Evolutionary conservation across 176 grass and related monocot species (phyloP), one percentile per base, ranked within the genome.

Genomic region (Neostapfia colusana): DNA sequence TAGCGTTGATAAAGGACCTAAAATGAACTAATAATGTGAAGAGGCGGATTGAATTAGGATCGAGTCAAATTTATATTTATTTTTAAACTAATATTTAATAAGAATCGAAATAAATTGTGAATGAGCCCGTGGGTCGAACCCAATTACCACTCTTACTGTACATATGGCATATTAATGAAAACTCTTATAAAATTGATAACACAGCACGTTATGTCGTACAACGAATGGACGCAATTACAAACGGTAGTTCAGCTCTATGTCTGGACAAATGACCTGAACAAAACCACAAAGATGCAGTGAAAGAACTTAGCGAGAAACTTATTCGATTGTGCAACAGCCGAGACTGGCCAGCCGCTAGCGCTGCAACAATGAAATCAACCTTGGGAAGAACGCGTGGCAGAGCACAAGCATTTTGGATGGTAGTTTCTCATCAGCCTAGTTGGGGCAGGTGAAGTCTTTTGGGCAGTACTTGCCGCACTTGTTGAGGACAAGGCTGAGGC

Each of bases 391-490:
- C 18, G 5, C 69, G 48, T 14, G 48, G 23, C 35, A 17, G 16
- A 17, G 7, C 14, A 63, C 28, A 64, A 64, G 61, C 61, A 35
- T 67, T 26, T 58, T 58, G 23, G 55, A 54, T 54, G 18, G 18
- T 54, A 23, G 53, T 8, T 40, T 36, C 4, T 23, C 20, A 17
- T 65, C 34, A 54, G 13, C 25, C 62, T 75, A 75, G 4, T 45
- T 42, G 42, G 73, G 63, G 72, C 81, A 83, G 3, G 63, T 76
- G 51, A 75, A 83, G n/a, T 36, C 61, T 0, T 28, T 13, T 20
- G 81, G 81, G 53, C 63, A 83, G 6, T 0, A 27, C 75, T 45
- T 85, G 37, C 23, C 35, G 35, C 79, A 81, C 0, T 73, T 20
- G 69, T 65, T 65, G 69, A 82, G 16, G 35, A 73, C 7, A 58